Conservation (phyloP, 306 rosid species). For the Acacia confusa region DNA sequence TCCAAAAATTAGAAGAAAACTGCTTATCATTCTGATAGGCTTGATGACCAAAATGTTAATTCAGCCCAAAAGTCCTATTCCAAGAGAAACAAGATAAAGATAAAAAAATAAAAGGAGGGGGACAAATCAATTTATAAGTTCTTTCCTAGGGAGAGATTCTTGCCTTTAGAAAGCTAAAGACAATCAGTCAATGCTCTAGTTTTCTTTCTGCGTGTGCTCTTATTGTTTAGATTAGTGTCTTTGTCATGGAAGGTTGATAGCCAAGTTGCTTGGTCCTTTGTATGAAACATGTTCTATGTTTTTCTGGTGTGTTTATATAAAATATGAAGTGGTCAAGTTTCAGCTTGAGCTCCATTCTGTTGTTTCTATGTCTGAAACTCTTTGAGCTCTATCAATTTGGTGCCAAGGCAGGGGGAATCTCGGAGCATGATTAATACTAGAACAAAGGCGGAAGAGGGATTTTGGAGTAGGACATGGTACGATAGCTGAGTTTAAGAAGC, state of each 20-base stretch:
- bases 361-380: background rate
- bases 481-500: background rate
- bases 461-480: background rate
- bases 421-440: background rate
- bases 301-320: background rate
- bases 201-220: background rate
- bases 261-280: background rate
- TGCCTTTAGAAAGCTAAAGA: background rate
- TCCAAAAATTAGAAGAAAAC: conserved; percentile 8
- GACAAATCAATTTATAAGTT: background rate
- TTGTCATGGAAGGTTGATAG: background rate
- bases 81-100: background rate
- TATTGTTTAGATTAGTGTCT: background rate
- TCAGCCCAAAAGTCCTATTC: background rate
- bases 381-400: background rate
- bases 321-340: background rate
- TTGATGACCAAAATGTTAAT: background rate
- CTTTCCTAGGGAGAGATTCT: background rate
- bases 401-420: background rate
- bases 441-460: background rate
- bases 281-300: background rate
- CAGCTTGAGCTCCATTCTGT: background rate
- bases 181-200: background rate
- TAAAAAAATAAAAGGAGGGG: background rate
- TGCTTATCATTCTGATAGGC: background rate